phyloP scores from a whole-genome alignment of 2,329 filamentous ascomycete genomes.

The Zymoseptoria tritici region DNA sequence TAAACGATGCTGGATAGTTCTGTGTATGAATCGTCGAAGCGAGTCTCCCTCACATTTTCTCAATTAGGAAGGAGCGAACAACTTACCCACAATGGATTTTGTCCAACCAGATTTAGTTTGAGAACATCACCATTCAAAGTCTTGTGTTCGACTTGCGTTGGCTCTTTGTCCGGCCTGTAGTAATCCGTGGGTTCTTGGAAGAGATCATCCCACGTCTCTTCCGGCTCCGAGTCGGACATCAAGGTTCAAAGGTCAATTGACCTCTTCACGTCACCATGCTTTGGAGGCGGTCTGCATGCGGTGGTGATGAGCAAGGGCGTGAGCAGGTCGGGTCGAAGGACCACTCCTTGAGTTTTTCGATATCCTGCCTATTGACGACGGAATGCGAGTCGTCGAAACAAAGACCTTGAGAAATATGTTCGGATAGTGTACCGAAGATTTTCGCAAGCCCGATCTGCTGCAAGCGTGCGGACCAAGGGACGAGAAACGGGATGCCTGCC shows the following conservation, averaged over 20 bases:
- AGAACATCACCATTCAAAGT: constrained; percentile 59
- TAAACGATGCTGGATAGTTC: too few relatives aligned
- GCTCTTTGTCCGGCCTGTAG: constrained; percentile 68
- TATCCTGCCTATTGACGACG: background rate
- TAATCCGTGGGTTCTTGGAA: constrained; percentile 78
- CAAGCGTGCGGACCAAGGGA: background rate
- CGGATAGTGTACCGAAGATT: background rate
- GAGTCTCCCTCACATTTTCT: background rate
- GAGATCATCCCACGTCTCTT: constrained; percentile 41
- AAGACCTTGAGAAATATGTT: background rate
- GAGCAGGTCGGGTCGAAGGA: background rate
- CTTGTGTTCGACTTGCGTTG: constrained; percentile 65
- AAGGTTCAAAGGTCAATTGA: constrained; percentile 4
- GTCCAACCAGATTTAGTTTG: constrained; percentile 71
- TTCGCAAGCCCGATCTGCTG: background rate
- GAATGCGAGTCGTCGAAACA: background rate
- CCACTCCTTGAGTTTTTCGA: background rate
- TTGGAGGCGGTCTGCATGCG: background rate
- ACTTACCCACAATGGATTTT: constrained; percentile 73
- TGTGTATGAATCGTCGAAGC: too few relatives aligned
- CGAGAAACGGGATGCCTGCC: background rate
- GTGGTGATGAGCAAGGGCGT: background rate
- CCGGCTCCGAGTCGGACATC: constrained; percentile 24
- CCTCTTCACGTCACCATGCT: background rate
- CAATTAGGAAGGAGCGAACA: background rate